phyloP scores from a whole-genome alignment of 805 yeast species.

The Clavispora vitiphila region DNA sequence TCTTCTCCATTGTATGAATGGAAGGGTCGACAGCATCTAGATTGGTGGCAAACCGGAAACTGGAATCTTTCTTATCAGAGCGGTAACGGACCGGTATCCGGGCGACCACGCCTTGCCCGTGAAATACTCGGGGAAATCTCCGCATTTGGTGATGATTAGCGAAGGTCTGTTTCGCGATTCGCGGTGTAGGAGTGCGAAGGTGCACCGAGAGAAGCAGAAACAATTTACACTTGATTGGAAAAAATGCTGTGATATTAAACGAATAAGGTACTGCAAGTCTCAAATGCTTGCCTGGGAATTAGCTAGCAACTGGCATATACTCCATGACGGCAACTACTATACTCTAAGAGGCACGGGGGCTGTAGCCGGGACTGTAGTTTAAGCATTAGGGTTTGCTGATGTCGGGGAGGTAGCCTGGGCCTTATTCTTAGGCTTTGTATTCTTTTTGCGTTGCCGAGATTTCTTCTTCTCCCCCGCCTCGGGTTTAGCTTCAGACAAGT shows the following conservation, averaged over 20 bases:
- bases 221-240: too few relatives aligned
- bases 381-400: too few relatives aligned
- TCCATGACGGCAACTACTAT: too few relatives aligned
- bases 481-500: neutral
- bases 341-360: too few relatives aligned
- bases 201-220: too few relatives aligned
- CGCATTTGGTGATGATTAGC: neutral
- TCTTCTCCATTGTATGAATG: constrained; percentile 13
- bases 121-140: neutral
- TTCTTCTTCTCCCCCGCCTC: neutral
- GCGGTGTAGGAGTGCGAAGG: neutral
- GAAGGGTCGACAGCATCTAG: constrained; percentile 9
- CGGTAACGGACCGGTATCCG: neutral
- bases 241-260: too few relatives aligned
- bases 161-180: neutral
- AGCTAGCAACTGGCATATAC: too few relatives aligned
- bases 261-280: too few relatives aligned
- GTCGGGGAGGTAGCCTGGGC: too few relatives aligned
- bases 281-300: too few relatives aligned
- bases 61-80: neutral
- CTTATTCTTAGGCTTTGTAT: neutral
- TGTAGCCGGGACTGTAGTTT: too few relatives aligned
- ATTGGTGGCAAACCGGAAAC: neutral
- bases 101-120: neutral
- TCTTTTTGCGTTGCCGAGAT: neutral